Evolutionary conservation across 2,329 filamentous ascomycete genomes (phyloP), one percentile per base, ranked within the genome.

Genomic region (Aureobasidium sp.): DNA sequence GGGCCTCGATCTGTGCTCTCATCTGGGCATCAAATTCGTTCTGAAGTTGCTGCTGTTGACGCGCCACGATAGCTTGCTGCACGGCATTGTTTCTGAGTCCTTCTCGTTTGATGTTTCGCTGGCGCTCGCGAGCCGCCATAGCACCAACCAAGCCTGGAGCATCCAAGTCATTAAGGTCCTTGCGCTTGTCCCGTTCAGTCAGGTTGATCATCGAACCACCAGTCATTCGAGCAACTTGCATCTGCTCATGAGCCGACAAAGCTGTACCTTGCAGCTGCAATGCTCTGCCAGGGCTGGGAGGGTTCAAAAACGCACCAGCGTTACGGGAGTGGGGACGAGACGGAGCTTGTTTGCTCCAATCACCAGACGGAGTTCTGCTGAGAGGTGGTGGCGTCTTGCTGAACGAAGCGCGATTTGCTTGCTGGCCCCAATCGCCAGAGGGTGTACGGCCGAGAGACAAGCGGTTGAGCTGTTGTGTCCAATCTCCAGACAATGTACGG

Each of bases 201-300:
- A 95, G 78, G 63, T 83, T 85, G 68, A 95, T 83, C 55, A 96
- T 78, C 0, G 91, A 89, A 0, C 85, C 86, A 0, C 89, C 89
- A 0, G 91, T 96, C 67, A 90, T 80, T 41, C 89, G 85, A 11
- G 91, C 89, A n/a, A 96, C 83, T 67, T 95, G 88, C 74, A 95
- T 90, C 72, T 95, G 91, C 73, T 96, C 91, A 17, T 88, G 85
- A 20, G 91, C 91, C 22, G 89, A 91, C n/a, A 96, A 79, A 62
- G 87, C 83, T 0, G 78, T 75, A 9, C 82, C 80, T 27, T 82
- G 75, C 53, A 78, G 78, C 29, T 76, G 64, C 22, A 67, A 31
- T n/a, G 61, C 39, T 39, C 53, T 63, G 62, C 53, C 64, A 0
- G 65, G 61, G 51, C 65, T 63, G 72, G 36, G 63, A 48, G 70